Evolutionary conservation across 1,139 yeast species (phyloP).

Genomic region (Candida pseudocylindracea): DNA sequence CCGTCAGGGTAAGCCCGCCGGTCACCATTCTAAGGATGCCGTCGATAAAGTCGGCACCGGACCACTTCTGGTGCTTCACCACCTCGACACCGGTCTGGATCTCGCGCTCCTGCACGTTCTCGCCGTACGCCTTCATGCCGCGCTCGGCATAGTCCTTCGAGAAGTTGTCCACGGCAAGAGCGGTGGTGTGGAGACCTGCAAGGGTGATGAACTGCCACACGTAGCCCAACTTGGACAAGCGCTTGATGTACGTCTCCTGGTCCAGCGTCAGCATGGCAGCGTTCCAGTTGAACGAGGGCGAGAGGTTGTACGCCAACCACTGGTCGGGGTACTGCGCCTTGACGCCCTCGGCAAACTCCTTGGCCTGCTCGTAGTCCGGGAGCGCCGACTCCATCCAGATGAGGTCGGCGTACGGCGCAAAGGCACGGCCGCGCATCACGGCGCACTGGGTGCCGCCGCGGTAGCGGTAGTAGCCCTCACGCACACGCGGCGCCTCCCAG

Average conservation of each 20-base stretch:
- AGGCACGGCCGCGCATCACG: conserved; percentile 91
- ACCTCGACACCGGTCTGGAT: conserved; percentile 83
- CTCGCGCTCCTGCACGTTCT: conserved; percentile 69
- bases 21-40: conserved; percentile 74
- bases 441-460: conserved; percentile 96
- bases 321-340: conserved; percentile 63
- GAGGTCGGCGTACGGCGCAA: conserved; percentile 86
- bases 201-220: conserved; percentile 97
- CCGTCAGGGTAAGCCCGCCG: conserved; percentile 90
- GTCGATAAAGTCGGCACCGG: conserved; percentile 96
- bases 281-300: conserved; percentile 97
- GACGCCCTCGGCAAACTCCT: conserved; percentile 87
- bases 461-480: conserved; percentile 97
- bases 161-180: conserved; percentile 76
- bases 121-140: conserved; percentile 95
- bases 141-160: conserved; percentile 54
- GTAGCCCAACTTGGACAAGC: conserved; percentile 79
- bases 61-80: conserved; percentile 97
- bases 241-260: conserved; percentile 75
- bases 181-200: conserved; percentile 94
- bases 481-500: conserved; percentile 92
- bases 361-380: conserved; percentile 86
- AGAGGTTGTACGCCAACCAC: conserved; percentile 90
- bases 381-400: conserved; percentile 98
- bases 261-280: conserved; percentile 75